Evolutionary conservation across 805 yeast genomes (phyloP).

Genomic region (Spathaspora passalidarum): DNA sequence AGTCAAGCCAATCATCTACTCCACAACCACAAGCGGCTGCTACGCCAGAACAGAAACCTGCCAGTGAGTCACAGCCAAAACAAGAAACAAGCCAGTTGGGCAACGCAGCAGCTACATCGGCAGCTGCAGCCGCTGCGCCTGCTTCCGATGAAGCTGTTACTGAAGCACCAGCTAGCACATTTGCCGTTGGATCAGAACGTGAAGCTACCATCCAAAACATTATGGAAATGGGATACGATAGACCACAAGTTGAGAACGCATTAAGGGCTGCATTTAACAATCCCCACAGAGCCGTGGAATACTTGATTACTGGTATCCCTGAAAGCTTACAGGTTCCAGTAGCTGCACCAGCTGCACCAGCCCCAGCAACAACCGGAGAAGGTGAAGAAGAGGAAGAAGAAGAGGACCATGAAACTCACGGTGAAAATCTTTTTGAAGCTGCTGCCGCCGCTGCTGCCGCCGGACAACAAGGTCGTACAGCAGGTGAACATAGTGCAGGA

Average conservation of each 20-base stretch:
- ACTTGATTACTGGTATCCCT: constrained; percentile 86
- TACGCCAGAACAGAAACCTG: constrained; percentile 22
- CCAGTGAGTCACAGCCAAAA: constrained; percentile 15
- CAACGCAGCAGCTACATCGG: constrained; percentile 15
- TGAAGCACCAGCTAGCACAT: constrained; percentile 31
- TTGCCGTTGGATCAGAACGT: constrained; percentile 75
- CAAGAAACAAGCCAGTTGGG: constrained; percentile 13
- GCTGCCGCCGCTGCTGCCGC: constrained; percentile 38
- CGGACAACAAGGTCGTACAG: constrained; percentile 24
- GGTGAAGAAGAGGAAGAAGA: constrained; percentile 28
- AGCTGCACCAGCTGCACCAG: constrained; percentile 18
- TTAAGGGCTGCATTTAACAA: constrained; percentile 93
- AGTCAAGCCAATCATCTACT: constrained; percentile 20
- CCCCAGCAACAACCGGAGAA: constrained; percentile 16
- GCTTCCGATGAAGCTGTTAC: constrained; percentile 11
- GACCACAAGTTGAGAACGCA: constrained; percentile 85
- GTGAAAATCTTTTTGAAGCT: constrained; percentile 54
- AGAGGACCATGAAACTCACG: constrained; percentile 26
- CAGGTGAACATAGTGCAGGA: constrained; percentile 18
- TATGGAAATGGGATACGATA: constrained; percentile 94
- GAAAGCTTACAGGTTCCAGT: constrained; percentile 47
- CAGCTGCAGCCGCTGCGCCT: constrained; percentile 13
- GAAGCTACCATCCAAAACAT: constrained; percentile 77
- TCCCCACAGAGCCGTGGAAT: constrained; percentile 98
- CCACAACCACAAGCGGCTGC: constrained; percentile 22